These are phyloP conservation scores for Euphorbia schlechtendalii DNA, from an alignment of 441 rosid species.

Conservation along the genomic window DNA sequence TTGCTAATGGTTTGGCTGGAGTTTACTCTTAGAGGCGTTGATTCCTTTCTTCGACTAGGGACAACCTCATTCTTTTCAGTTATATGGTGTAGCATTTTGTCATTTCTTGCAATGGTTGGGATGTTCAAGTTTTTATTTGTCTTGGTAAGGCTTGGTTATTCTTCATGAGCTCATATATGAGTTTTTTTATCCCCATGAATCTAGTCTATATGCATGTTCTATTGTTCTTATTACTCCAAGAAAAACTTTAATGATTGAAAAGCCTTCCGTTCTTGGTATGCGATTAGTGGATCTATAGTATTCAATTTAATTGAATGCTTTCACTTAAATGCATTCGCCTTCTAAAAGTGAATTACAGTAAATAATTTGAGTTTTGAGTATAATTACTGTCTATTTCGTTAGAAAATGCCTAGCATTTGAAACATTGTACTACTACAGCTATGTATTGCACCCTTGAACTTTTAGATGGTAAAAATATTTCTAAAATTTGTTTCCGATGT, in stretches of 20 bases:
- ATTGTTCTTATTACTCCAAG: background rate
- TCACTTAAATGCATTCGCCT: background rate
- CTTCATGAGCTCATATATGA: conserved; percentile 5
- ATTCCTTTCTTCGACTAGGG: conserved; percentile 83
- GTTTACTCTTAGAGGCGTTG: conserved; percentile 76
- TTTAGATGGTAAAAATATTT: background rate
- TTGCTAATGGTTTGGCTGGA: conserved; percentile 82
- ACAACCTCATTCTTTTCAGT: conserved; percentile 72
- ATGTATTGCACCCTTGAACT: background rate
- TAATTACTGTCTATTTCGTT: background rate
- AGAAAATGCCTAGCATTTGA: background rate
- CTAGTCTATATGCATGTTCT: conserved; percentile 6
- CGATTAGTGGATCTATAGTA: background rate
- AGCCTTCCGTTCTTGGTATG: conserved; percentile 6
- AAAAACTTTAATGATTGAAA: background rate
- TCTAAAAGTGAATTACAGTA: background rate
- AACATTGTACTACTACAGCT: background rate
- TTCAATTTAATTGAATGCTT: conserved; percentile 1
- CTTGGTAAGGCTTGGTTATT: conserved; percentile 45
- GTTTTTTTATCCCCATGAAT: background rate
- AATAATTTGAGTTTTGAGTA: background rate
- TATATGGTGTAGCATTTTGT: conserved; percentile 86
- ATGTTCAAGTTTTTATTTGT: conserved; percentile 48
- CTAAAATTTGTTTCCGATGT: conserved; percentile 16
- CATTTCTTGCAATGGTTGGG: conserved; percentile 76